A percentile compares a stretch with the other conserved stretches of the same genome.
These are phyloP conservation scores for Fistulinella prunicolor DNA, from an alignment of 768 basidiomycete genomes.

Conservation along the genomic window DNA sequence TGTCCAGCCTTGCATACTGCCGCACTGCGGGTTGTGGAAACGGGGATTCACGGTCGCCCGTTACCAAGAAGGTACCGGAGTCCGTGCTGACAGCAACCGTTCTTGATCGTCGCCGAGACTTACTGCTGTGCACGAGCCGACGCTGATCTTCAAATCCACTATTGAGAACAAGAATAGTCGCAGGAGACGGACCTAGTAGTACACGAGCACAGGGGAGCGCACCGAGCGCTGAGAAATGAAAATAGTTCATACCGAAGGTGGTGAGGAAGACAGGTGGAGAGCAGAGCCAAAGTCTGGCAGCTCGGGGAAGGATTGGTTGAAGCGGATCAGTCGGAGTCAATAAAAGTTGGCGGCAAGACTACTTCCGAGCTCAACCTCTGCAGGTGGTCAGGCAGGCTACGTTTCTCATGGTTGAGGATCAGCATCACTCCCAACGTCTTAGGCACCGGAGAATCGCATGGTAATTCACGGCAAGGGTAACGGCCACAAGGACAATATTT, in stretches of 20 bases:
- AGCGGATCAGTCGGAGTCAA: constrained; percentile 30
- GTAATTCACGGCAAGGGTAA: constrained; percentile 11
- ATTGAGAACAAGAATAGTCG: constrained; percentile 10
- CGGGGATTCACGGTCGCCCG: constrained; percentile 24
- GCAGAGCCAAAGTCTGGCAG: constrained; percentile 7
- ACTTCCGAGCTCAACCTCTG: not conserved
- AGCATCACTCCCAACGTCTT: constrained; percentile 11
- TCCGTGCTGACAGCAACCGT: constrained; percentile 27
- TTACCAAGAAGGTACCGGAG: constrained; percentile 25
- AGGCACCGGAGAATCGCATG: constrained; percentile 21
- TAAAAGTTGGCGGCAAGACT: constrained; percentile 8
- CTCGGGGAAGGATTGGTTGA: constrained; percentile 20
- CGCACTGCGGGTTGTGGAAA: constrained; percentile 21
- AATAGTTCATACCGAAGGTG: constrained; percentile 19
- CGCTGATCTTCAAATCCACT: constrained; percentile 25
- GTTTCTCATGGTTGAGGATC: constrained; percentile 16
- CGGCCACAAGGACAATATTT: constrained; percentile 17
- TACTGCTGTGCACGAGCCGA: constrained; percentile 33
- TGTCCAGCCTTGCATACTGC: constrained; percentile 22
- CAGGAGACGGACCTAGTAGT: constrained; percentile 9
- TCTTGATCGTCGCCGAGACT: constrained; percentile 32
- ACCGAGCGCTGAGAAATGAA: constrained; percentile 15
- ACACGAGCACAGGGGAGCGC: constrained; percentile 12
- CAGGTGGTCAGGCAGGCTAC: constrained; percentile 7
- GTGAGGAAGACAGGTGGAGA: constrained; percentile 13